Evolutionary conservation across 2,329 filamentous ascomycete species (phyloP).

Genomic region (Remersonia thermophila): DNA sequence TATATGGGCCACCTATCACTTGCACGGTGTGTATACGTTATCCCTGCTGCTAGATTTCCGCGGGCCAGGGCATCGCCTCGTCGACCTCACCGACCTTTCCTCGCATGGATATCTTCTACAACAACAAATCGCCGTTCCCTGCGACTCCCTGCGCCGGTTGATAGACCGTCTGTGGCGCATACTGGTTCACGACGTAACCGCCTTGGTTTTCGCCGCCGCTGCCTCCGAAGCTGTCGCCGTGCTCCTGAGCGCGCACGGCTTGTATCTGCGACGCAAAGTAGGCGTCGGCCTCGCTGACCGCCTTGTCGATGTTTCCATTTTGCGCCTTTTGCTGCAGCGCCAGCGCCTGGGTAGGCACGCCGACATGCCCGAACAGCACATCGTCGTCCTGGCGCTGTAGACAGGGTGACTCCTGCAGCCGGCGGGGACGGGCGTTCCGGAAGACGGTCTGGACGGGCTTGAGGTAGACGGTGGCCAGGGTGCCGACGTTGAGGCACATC

Average conservation of each 20-base stretch:
- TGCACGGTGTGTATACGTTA: no score
- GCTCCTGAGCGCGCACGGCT: slow-evolving; percentile 53
- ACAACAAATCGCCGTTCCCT: slow-evolving; percentile 59
- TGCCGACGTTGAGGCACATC: slow-evolving; percentile 93
- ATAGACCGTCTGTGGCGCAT: slow-evolving; percentile 63
- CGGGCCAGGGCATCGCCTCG: no score
- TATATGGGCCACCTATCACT: no score
- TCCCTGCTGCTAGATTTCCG: no score
- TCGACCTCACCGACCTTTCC: no score
- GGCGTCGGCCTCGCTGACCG: slow-evolving; percentile 73
- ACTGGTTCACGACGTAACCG: slow-evolving; percentile 68
- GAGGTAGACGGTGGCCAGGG: slow-evolving; percentile 89
- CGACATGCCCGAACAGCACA: slow-evolving; percentile 41
- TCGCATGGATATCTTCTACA: no score
- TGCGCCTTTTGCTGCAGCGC: slow-evolving; percentile 16
- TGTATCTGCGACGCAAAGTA: slow-evolving; percentile 80
- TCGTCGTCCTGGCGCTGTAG: slow-evolving; percentile 60
- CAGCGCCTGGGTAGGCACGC: slow-evolving; percentile 6
- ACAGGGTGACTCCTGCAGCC: slow-evolving; percentile 70
- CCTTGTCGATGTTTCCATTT: slow-evolving; percentile 47
- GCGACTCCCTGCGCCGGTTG: slow-evolving; percentile 53
- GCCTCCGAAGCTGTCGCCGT: slow-evolving; percentile 52
- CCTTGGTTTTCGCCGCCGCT: slow-evolving; percentile 31
- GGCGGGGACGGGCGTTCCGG: slow-evolving; percentile 69
- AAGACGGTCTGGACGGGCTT: slow-evolving; percentile 98